Evolutionary conservation across 495 filamentous ascomycete species (phyloP).

Genomic region (Lasiosphaeria hispida): DNA sequence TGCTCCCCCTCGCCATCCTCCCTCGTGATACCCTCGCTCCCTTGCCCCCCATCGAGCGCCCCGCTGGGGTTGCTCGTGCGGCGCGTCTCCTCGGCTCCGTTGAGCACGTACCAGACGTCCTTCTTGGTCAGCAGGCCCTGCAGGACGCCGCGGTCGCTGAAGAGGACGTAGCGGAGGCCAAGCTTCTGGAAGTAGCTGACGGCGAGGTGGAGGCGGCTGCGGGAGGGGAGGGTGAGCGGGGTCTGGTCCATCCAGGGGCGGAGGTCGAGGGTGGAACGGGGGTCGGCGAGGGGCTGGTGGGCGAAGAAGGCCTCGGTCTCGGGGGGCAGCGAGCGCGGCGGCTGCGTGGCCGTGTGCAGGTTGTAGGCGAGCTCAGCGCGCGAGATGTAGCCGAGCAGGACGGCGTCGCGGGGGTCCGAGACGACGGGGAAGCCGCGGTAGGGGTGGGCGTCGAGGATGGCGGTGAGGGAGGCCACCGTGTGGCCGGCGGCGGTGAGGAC

Average conservation of each 20-base stretch:
- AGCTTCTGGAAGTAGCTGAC: conserved; percentile 91
- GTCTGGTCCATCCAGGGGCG: conserved; percentile 99
- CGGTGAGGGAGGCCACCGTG: conserved; percentile 71
- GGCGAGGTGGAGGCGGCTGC: conserved; percentile 72
- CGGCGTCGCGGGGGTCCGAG: conserved; percentile 65
- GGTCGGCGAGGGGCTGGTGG: conserved; percentile 78
- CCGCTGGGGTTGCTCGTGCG: conserved; percentile 25
- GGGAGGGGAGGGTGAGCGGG: conserved; percentile 80
- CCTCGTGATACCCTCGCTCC: conserved; percentile 14
- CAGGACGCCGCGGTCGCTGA: conserved; percentile 74
- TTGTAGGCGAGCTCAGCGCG: conserved; percentile 85
- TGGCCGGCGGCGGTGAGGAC: conserved; percentile 83
- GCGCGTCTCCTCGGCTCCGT: conserved; percentile 67
- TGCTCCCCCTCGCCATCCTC: conserved; percentile 29
- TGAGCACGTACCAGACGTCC: conserved; percentile 92
- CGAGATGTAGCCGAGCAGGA: conserved; percentile 90
- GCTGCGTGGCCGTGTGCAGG: conserved; percentile 55
- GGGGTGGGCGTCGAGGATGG: conserved; percentile 66
- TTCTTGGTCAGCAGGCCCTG: conserved; percentile 94
- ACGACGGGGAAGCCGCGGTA: conserved; percentile 95
- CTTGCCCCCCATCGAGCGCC: not conserved
- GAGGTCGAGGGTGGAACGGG: conserved; percentile 75
- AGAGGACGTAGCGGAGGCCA: conserved; percentile 86
- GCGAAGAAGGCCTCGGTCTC: conserved; percentile 81
- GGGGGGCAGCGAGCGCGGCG: conserved; percentile 57